Evolutionary conservation across 2,329 filamentous ascomycete genomes (phyloP), one percentile per base, ranked within the genome.

Genomic region (Alternaria solani): DNA sequence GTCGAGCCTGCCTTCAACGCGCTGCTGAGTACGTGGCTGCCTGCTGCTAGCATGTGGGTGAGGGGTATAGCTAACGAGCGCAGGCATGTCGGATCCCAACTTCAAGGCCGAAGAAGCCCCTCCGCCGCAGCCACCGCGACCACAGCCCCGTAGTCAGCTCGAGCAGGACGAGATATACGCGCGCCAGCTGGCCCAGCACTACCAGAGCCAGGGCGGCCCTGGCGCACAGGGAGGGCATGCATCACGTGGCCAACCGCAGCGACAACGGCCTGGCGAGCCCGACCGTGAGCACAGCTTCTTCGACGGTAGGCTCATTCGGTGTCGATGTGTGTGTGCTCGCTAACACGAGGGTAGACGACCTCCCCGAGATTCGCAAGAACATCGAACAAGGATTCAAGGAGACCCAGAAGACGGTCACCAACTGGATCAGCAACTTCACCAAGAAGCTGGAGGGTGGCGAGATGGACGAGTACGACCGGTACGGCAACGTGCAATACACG

Each of bases 1-100:
- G 89, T 98, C 48, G 95, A 99, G 79, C 91, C 93, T 32, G 94
- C 95, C 14, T 99, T 99, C 81, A 95, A 97, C 81, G 95, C 95
- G 36, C 85, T 99, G 43, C 85, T 99, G 44, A 91, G 92, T 92
- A 84, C 63, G 85, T 73, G 26, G 60, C 28, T 47, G 43, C 42
- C 28, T 55, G 16, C 28, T 34, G 25, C 41, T 36, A 26, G 18
- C 6, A 39, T 32, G 9, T 7, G 26, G 16, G n/a, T 41, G 36
- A 14, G 47, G 20, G 16, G 28, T 18, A 20, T 12, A 23, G 52
- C 68, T 75, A 60, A 75, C 56, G 42, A 25, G 7, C 34, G 12
- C 61, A 82, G 81, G 82, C 75, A 86, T 86, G 84, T 84, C 82
- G 48, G 84, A 86, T 65, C 84, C 84, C 51, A 78, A 80, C 68